Percentiles rank a stretch among this genome's conserved stretches.
Evolutionary conservation across 768 basidiomycete genomes (phyloP).

Genomic region (Cystoderma amianthinum): DNA sequence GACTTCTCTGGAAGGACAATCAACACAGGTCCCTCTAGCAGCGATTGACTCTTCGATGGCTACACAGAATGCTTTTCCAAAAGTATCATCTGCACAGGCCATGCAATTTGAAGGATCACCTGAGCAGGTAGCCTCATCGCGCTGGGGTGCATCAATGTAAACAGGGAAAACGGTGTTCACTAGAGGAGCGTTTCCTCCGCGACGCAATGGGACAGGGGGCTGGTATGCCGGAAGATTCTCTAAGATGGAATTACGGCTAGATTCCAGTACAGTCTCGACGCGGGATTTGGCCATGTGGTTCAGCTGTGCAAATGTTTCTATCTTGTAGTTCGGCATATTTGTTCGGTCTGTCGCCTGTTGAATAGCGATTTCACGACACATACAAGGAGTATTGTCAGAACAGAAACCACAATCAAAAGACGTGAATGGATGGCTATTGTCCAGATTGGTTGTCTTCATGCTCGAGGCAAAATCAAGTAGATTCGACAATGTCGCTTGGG

Average conservation of each 20-base stretch:
- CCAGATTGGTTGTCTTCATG: constrained; percentile 15
- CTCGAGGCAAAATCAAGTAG: constrained; percentile 22
- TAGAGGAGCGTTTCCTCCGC: constrained; percentile 31
- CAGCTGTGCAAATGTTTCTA: constrained; percentile 14
- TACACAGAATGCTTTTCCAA: constrained; percentile 83
- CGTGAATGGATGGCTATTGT: constrained; percentile 26
- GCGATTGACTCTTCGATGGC: constrained; percentile 63
- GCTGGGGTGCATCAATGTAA: constrained; percentile 12
- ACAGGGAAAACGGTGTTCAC: constrained; percentile 51
- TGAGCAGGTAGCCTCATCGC: constrained; percentile 47
- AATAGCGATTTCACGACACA: constrained; percentile 65
- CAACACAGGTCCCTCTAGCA: constrained; percentile 40
- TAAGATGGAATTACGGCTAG: constrained; percentile 45
- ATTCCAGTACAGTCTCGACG: neutral
- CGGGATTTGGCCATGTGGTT: neutral
- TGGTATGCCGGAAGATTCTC: constrained; percentile 78
- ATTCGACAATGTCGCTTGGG: constrained; percentile 16
- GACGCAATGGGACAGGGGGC: constrained; percentile 75
- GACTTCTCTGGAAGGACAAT: constrained; percentile 38
- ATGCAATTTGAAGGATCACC: constrained; percentile 84
- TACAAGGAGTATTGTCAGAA: constrained; percentile 59
- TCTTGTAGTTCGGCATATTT: constrained; percentile 10
- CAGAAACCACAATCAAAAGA: constrained; percentile 74
- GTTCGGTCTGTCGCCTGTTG: constrained; percentile 30
- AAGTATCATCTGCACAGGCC: constrained; percentile 80